Conservation (phyloP, 169 alveolate species). For the Cryptosporidium bovis region DNA sequence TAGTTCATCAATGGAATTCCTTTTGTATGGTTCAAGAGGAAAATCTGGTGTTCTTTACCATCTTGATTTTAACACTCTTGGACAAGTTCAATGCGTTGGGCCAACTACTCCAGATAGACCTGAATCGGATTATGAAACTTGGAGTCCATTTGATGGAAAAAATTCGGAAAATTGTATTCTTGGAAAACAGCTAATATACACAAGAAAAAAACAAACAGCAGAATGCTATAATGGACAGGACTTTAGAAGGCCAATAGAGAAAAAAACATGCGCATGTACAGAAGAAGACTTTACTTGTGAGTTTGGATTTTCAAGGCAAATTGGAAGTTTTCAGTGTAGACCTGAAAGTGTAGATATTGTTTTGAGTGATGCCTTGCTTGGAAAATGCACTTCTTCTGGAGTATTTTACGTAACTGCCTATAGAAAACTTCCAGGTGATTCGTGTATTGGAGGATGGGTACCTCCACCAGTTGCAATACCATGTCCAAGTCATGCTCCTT, state of each 20-base stretch:
- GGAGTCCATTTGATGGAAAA: conserved; percentile 86
- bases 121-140: conserved; percentile 95
- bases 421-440: conserved; percentile 96
- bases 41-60: conserved; percentile 92
- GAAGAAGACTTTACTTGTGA: conserved; percentile 98
- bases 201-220: conserved; percentile 93
- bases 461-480: conserved; percentile 92
- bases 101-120: conserved; percentile 93
- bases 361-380: conserved; percentile 77
- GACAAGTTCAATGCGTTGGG: conserved; percentile 95
- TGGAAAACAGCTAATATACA: conserved; percentile 92
- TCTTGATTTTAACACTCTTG: conserved; percentile 93
- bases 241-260: conserved; percentile 90
- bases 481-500: conserved; percentile 90
- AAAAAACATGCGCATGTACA: conserved; percentile 94
- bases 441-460: conserved; percentile 95
- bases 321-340: conserved; percentile 86
- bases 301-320: conserved; percentile 90
- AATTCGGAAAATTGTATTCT: conserved; percentile 86
- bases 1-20: conserved; percentile 92
- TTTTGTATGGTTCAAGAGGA: conserved; percentile 93
- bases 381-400: conserved; percentile 74
- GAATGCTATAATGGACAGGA: conserved; percentile 97
- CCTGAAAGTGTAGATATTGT: conserved; percentile 75
- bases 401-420: conserved; percentile 82